Percentiles rank a stretch among this genome's conserved stretches.
These are phyloP conservation scores for Cercis canadensis DNA, from an alignment of 306 rosid species.

Conservation along the genomic window DNA sequence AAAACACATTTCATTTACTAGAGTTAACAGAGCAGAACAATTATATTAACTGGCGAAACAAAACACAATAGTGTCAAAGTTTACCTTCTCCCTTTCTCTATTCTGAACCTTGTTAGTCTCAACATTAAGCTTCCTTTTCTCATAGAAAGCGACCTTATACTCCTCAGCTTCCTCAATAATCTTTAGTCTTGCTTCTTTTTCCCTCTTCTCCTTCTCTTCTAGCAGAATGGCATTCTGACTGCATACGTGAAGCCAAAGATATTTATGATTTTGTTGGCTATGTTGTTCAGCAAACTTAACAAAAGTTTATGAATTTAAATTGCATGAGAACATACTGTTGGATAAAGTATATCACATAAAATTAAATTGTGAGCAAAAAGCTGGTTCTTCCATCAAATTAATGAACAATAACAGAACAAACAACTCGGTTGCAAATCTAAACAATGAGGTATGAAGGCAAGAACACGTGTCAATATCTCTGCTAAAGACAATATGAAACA, in stretches of 20 bases:
- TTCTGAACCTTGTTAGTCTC: slow-evolving; percentile 83
- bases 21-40: slow-evolving; percentile 21
- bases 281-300: slow-evolving; percentile 23
- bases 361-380: slow-evolving; percentile 18
- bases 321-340: not conserved
- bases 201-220: slow-evolving; percentile 94
- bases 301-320: slow-evolving; percentile 19
- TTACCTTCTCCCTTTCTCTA: slow-evolving; percentile 97
- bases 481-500: not conserved
- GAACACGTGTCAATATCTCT: not conserved
- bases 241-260: slow-evolving; percentile 43
- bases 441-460: not conserved
- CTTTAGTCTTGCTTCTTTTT: slow-evolving; percentile 87
- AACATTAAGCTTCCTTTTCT: slow-evolving; percentile 92
- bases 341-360: not conserved
- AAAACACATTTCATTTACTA: slow-evolving; percentile 16
- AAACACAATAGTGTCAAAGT: slow-evolving; percentile 2
- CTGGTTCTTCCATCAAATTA: slow-evolving; percentile 1
- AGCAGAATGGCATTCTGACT: slow-evolving; percentile 87
- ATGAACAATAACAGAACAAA: slow-evolving; percentile 3
- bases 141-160: slow-evolving; percentile 76
- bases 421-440: not conserved
- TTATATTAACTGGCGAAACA: not conserved
- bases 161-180: slow-evolving; percentile 97
- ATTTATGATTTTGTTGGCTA: slow-evolving; percentile 32